Evolutionary conservation across 2,329 filamentous ascomycete genomes (phyloP), one percentile per base, ranked within the genome.

Genomic region (Colletotrichum cuscutae): DNA sequence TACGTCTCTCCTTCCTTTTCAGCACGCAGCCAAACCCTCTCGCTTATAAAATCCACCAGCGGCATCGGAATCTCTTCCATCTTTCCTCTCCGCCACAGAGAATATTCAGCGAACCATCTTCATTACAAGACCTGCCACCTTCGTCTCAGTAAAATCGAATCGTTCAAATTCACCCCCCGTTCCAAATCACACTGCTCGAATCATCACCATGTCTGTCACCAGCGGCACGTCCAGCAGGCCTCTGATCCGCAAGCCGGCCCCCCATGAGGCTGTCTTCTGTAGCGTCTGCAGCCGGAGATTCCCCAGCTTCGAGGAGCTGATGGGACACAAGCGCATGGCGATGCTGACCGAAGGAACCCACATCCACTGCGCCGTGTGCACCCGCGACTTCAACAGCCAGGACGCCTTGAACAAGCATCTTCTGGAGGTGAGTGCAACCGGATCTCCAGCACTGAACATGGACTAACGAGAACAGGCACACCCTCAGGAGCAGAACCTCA

Each of bases 361-460:
- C 67, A 78, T 83, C 22, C 80, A 79, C 70, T 86, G 85, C 77
- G 77, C 80, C 28, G 72, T 81, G 32, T 86, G 85, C 66, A 78
- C 81, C 4, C 49, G 77, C 9, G 78, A 82, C 35, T 86, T 85
- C 73, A 75, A 78, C 28, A 65, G 75, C 2, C 74, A 73, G 0
- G 85, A 86, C 66, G 80, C 83, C 24, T 78, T 81, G 24, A 76
- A 81, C 75, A 61, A 69, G 83, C 84, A 65, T 32, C 80, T 76
- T 26, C 53, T 62, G 13, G 62, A 77, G 42, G 76, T 77, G 68
- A 58, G 73, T 52, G 1, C 32, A 26, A 8, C 46, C 12, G 5
- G 37, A 19, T 8, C 5, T 19, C 4, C 12, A 6, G 26, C 6
- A 26, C 22, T n/a, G 24, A n/a, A 11, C 42, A 5, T 32, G 32